A percentile compares a stretch with the other conserved stretches of the same genome.
These are phyloP conservation scores for Celoporthe dispersa DNA, from an alignment of 2,329 filamentous ascomycete genomes.

Conservation along the genomic window DNA sequence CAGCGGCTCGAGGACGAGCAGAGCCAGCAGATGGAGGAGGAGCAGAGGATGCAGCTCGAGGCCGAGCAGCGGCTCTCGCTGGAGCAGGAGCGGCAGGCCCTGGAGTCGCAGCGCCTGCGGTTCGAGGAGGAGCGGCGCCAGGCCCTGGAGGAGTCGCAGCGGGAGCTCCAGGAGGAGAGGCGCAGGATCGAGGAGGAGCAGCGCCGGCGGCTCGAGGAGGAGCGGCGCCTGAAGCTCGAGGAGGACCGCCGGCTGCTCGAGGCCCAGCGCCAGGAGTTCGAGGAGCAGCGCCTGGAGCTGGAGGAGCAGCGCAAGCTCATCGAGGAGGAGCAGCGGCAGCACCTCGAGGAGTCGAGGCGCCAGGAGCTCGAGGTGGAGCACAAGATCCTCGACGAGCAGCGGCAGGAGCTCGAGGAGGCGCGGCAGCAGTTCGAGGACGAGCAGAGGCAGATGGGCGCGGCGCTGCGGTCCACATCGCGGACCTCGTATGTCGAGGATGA, in stretches of 20 bases:
- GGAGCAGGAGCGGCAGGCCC: conserved; percentile 26
- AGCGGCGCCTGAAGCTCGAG: conserved; percentile 28
- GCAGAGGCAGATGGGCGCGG: conserved; percentile 31
- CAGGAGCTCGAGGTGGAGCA: conserved; percentile 27
- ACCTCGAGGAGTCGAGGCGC: conserved; percentile 24
- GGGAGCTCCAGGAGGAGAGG: conserved; percentile 41
- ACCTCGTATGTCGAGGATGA: conserved; percentile 29
- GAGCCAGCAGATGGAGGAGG: conserved; percentile 37
- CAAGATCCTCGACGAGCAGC: conserved; percentile 27
- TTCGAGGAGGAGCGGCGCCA: conserved; percentile 28
- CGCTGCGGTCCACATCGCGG: conserved; percentile 29
- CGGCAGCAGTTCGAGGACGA: conserved; percentile 32
- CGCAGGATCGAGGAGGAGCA: conserved; percentile 34
- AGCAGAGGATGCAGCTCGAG: conserved; percentile 34
- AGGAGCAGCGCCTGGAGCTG: conserved; percentile 28
- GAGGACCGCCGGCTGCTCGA: conserved; percentile 27
- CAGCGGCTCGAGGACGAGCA: conserved; percentile 47
- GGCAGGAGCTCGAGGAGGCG: conserved; percentile 26
- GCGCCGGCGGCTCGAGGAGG: conserved; percentile 35
- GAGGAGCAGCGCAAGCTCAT: conserved; percentile 27
- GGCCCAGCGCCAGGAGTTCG: conserved; percentile 28
- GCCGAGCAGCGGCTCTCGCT: conserved; percentile 21
- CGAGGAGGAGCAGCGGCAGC: conserved; percentile 26
- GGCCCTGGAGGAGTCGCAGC: conserved; percentile 32
- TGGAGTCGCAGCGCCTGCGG: conserved; percentile 23